Conservation (phyloP, 768 basidiomycete genomes). For the Tephrocybe sp. region DNA sequence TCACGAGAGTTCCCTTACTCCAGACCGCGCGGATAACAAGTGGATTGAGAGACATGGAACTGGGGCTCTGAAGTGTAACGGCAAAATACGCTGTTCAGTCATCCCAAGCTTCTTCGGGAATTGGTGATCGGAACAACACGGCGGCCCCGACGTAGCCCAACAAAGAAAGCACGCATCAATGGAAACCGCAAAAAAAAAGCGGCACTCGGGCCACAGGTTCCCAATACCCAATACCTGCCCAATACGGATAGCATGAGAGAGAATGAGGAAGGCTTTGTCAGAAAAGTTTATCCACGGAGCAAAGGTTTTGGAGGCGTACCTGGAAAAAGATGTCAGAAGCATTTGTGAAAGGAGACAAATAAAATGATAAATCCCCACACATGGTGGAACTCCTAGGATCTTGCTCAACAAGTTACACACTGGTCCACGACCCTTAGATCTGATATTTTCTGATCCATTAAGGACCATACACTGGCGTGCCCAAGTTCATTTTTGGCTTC, state of each 20-base stretch:
- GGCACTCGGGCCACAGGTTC: conserved; percentile 3
- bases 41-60: conserved; percentile 4
- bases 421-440: conserved; percentile 65
- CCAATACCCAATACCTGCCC: too few species aligned
- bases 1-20: neutral
- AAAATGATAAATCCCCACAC: conserved; percentile 40
- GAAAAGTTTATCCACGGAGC: conserved; percentile 21
- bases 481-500: conserved; percentile 37
- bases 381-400: conserved; percentile 42
- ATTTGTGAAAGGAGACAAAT: conserved; percentile 32
- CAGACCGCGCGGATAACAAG: conserved; percentile 8
- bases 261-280: conserved; percentile 8
- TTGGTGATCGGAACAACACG: conserved; percentile 37
- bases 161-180: conserved; percentile 22
- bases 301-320: conserved; percentile 30
- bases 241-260: too few species aligned
- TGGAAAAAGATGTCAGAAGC: conserved; percentile 36
- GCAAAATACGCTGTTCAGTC: conserved; percentile 3
- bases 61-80: neutral
- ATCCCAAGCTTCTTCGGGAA: conserved; percentile 18
- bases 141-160: conserved; percentile 22
- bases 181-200: conserved; percentile 6
- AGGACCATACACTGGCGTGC: conserved; percentile 38
- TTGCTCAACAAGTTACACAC: conserved; percentile 40
- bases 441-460: conserved; percentile 61